A percentile compares a stretch with the other conserved stretches of the same genome.
Evolutionary conservation across 139 green algal genomes (phyloP).

Genomic region (Pycnococcus provasolii): DNA sequence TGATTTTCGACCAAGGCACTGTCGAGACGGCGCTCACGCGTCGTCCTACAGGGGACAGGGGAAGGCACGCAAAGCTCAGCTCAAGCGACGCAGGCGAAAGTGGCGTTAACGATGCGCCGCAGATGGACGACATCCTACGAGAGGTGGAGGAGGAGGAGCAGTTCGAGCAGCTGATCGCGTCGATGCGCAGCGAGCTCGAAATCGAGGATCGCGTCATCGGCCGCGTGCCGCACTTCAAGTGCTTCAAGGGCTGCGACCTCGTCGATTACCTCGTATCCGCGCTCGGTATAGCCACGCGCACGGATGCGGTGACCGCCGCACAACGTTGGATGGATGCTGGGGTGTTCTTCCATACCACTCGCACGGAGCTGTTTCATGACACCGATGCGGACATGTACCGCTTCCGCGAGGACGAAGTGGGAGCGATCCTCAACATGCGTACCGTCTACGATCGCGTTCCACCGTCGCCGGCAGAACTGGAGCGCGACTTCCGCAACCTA

Average conservation of each 20-base stretch:
- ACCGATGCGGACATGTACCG: constrained; percentile 19
- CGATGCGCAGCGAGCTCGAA: constrained; percentile 13
- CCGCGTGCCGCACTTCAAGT: constrained; percentile 26
- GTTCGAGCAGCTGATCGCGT: constrained; percentile 25
- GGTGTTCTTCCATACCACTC: constrained; percentile 30
- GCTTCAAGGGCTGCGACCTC: constrained; percentile 17
- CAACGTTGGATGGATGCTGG: constrained; percentile 33
- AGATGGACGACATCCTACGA: background rate
- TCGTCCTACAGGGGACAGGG: background rate
- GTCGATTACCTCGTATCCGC: constrained; percentile 16
- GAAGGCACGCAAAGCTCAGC: background rate
- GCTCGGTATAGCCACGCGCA: background rate
- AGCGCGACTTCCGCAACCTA: constrained; percentile 8
- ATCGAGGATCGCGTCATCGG: constrained; percentile 17
- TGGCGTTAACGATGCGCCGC: background rate
- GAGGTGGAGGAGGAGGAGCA: constrained; percentile 32
- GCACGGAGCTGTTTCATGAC: constrained; percentile 20
- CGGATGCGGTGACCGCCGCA: constrained; percentile 5
- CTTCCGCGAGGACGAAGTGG: constrained; percentile 31
- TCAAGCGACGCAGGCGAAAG: background rate
- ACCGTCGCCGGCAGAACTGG: constrained; percentile 1
- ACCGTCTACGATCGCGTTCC: background rate
- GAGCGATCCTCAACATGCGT: constrained; percentile 32
- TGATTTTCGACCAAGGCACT: background rate
- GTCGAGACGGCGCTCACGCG: background rate